Base-by-base conservation (phyloP, 176 grass and related monocot species). In the Oryza australiensis region DNA sequence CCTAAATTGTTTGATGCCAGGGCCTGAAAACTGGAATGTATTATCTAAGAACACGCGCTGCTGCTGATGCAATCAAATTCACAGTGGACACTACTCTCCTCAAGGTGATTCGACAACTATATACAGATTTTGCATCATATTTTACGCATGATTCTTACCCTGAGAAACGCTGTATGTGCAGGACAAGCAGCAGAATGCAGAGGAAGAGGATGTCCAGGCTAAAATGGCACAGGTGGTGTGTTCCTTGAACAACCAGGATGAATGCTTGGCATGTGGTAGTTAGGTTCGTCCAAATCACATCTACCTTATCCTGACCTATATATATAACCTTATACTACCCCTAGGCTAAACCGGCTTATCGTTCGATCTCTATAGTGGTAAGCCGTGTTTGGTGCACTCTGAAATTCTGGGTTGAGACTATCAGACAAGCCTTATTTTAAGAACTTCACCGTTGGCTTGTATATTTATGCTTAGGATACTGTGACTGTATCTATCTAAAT, bases 1-100 rank as follows among this genome's bases (percentile, higher is more conserved):
- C n/a, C n/a, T n/a, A 49, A 43, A 4, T 2, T 1, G 9, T 40
- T 68, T 24, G 41, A 78, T 89, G 64, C 18, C 3, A 94, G 92
- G 92, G 92, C 68, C 78, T 94, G 48, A 94, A 94, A 87, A 94
- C 92, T 70, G 92, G 92, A 64, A 94, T 92, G 92, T 94, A 94
- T 84, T 94, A 94, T 82, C 70, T 91, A 51, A 83, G 92, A 66
- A 91, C 92, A 28, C 87, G 89, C 46, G 89, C 92, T 73, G 92
- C 92, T 80, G 89, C 87, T 0, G 92, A 94, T 87, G 92, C 92
- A 12, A 94, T 94, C 27, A 94, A 94, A 64, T 94, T 94, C 41
- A 94, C 92, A 66, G 89, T 94, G 3, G 92, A 94, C 41, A 92
- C 89, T 64, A 75, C 84, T 59, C 43, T 92, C 32, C 87, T 92